Evolutionary conservation across 2,329 filamentous ascomycete species (phyloP), one percentile per base, ranked within the genome.

Genomic region (Alternaria conjuncta): DNA sequence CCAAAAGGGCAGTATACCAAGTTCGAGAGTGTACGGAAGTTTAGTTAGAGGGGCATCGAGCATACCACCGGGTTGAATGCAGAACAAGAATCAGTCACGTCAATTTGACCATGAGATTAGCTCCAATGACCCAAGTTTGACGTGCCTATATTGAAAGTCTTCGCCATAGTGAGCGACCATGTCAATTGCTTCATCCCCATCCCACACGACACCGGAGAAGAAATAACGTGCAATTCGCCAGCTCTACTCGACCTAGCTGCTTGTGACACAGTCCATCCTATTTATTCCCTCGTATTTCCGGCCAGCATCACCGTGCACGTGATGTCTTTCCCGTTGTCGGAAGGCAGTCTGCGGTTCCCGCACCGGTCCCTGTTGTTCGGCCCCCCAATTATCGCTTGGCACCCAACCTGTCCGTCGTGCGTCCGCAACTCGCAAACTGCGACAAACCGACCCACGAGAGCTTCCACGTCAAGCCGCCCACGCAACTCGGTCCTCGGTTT

Each of bases 381-480:
- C 60, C 56, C 60, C 60, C 60, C 60, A 63, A 36, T 36, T 21
- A 46, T 50, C 30, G 43, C 64, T 67, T 67, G 64, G 64, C 61
- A 56, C 44, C 50, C 43, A 58, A 59, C 50, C 53, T 53, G 55
- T 55, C 49, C 49, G 49, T n/a, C 49, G 49, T 53, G 49, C 54
- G 53, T 60, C 55, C 55, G 63, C 62, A 55, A 46, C 59, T 57
- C 54, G 50, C 62, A 57, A 61, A 60, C 32, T 61, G 51, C 57
- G 36, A 51, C 49, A 13, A 20, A 53, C 20, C 23, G 44, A 36
- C 57, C 23, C 61, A 54, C 58, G 54, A 36, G 47, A 41, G 36
- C 36, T 44, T 26, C 47, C 55, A 57, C 55, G 57, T 58, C 45
- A 53, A 53, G 13, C 36, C 53, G 36, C 53, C 36, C 36, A 55